Evolutionary conservation across 2,329 filamentous ascomycete genomes (phyloP).

Genomic region (Aspergillus sp.): DNA sequence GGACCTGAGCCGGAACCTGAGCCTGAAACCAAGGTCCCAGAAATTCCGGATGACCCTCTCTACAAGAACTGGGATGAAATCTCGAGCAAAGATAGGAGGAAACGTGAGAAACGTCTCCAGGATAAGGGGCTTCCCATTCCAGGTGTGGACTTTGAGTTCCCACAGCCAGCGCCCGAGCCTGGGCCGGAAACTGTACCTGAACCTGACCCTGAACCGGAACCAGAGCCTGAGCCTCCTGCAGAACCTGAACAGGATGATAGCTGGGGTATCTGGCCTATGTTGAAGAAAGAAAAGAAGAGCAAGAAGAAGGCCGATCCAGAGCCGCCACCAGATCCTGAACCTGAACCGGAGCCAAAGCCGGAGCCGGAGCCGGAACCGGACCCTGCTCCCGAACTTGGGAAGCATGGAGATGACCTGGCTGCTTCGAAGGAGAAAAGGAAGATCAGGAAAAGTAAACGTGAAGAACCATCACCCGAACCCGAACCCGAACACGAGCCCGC

Average conservation of each 20-base stretch:
- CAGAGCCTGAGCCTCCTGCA: conserved; percentile 14
- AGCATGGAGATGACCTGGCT: too few species aligned
- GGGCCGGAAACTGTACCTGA: conserved; percentile 11
- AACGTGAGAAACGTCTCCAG: conserved; percentile 27
- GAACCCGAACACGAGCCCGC: conserved; percentile 19
- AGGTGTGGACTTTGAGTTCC: conserved; percentile 20
- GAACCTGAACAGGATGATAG: conserved; percentile 8
- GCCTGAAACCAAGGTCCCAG: conserved; percentile 16
- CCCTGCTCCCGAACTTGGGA: background rate
- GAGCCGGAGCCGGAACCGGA: conserved; percentile 7
- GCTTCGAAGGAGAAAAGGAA: too few species aligned
- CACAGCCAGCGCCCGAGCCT: conserved; percentile 10
- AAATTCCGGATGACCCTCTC: conserved; percentile 29
- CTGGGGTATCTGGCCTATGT: conserved; percentile 9
- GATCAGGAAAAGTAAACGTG: too few species aligned
- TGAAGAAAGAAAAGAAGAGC: conserved; percentile 14
- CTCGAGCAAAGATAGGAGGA: conserved; percentile 39
- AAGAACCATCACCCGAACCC: conserved; percentile 12
- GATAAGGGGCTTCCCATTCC: conserved; percentile 24
- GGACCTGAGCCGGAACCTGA: conserved; percentile 12
- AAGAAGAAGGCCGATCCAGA: background rate
- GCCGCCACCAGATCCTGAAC: background rate
- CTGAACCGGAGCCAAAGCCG: background rate
- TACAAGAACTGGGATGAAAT: conserved; percentile 28
- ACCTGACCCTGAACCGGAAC: conserved; percentile 16